These are phyloP conservation scores for Auricularia auricula-judae DNA, from an alignment of 768 basidiomycete genomes.

Conservation along the genomic window DNA sequence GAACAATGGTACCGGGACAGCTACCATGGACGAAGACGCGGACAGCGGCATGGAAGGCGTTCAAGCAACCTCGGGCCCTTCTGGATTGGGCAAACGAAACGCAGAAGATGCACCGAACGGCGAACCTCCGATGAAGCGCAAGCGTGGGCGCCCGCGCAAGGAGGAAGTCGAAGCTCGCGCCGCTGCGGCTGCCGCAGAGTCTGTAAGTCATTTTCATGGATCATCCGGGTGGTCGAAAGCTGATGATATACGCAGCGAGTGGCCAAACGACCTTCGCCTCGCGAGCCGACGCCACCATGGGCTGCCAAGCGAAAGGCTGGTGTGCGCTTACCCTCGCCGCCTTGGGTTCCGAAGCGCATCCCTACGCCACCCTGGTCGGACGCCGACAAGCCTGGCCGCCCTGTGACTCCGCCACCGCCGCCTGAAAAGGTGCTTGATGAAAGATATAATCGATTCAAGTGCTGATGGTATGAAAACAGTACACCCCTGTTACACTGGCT, in stretches of 20 bases:
- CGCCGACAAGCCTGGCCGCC: not conserved
- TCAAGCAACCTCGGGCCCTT: not conserved
- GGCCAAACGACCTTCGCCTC: not conserved
- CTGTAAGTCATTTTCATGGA: not conserved
- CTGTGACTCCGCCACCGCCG: not conserved
- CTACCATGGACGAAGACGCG: not conserved
- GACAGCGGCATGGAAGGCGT: not conserved
- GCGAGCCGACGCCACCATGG: not conserved
- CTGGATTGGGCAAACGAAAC: not conserved
- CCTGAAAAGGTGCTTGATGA: not conserved
- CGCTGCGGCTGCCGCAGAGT: not conserved
- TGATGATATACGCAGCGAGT: not conserved
- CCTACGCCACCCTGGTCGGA: not conserved
- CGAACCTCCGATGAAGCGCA: conserved; percentile 16
- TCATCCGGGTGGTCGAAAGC: not conserved
- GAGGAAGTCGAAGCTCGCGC: conserved; percentile 14
- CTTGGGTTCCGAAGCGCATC: not conserved
- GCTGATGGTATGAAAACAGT: not conserved
- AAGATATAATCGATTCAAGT: no score
- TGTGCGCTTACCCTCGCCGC: not conserved
- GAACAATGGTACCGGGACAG: not conserved
- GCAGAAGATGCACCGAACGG: not conserved
- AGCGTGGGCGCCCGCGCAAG: conserved; percentile 15
- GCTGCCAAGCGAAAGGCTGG: not conserved
- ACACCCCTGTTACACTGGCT: not conserved